Conservation (phyloP, 257 asterid species). For the Voacanga thouarsii region DNA sequence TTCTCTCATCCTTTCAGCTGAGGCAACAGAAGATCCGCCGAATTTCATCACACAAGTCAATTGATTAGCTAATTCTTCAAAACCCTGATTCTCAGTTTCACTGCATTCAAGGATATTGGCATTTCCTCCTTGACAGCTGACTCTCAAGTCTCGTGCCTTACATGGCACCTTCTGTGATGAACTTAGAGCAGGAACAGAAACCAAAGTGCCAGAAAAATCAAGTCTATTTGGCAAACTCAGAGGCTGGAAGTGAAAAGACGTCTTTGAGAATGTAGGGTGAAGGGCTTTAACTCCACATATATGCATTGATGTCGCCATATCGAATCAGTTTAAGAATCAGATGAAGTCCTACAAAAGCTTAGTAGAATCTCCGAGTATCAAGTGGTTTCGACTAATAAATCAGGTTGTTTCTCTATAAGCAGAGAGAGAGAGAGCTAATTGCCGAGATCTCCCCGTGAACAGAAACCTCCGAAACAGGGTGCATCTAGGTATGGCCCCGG, state of each 20-base stretch:
- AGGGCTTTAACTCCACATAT: slow-evolving; percentile 46
- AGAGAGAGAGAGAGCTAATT: neutral
- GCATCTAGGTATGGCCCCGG: too few relatives aligned
- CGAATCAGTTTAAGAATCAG: neutral
- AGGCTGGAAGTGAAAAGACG: slow-evolving; percentile 28
- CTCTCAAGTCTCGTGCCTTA: slow-evolving; percentile 19
- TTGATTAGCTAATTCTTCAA: slow-evolving; percentile 32
- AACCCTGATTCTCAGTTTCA: slow-evolving; percentile 25
- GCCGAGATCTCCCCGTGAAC: neutral
- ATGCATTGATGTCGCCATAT: slow-evolving; percentile 55
- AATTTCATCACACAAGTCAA: slow-evolving; percentile 72
- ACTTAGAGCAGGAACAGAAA: slow-evolving; percentile 25
- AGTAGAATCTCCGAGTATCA: neutral
- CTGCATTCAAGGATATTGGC: slow-evolving; percentile 34
- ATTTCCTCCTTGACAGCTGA: slow-evolving; percentile 37
- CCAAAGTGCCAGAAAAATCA: slow-evolving; percentile 19
- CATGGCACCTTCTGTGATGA: slow-evolving; percentile 24
- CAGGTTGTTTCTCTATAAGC: neutral
- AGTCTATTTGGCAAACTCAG: slow-evolving; percentile 24
- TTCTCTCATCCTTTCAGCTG: slow-evolving; percentile 67
- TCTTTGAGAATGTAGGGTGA: slow-evolving; percentile 19
- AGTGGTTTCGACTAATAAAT: slow-evolving; percentile 3
- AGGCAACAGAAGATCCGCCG: slow-evolving; percentile 84
- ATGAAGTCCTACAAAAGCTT: neutral
- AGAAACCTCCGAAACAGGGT: neutral